A percentile compares a stretch with the other conserved stretches of the same genome.
Evolutionary conservation across 1,284 basidiomycete species (phyloP).

Genomic region (Ceratobasidium sp.): DNA sequence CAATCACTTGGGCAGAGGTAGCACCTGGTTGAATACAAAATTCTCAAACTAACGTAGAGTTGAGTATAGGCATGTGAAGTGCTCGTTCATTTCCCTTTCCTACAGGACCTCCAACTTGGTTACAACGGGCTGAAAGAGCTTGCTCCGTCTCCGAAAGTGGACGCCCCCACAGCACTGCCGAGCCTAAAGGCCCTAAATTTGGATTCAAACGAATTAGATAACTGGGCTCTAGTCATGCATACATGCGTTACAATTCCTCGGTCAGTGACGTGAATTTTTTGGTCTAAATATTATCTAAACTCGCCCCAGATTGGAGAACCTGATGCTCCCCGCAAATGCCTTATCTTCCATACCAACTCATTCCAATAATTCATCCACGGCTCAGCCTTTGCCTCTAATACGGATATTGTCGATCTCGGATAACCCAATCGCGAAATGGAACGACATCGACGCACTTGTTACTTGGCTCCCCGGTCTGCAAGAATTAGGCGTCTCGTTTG

Average conservation of each 20-base stretch:
- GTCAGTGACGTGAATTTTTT: slow-evolving; percentile 61
- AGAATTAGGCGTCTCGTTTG: slow-evolving; percentile 70
- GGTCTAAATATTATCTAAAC: slow-evolving; percentile 30
- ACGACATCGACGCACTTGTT: slow-evolving; percentile 76
- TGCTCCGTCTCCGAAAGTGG: slow-evolving; percentile 48
- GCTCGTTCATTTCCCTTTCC: slow-evolving; percentile 70
- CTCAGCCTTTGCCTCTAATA: slow-evolving; percentile 56
- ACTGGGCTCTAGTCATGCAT: slow-evolving; percentile 70
- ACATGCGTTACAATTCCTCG: slow-evolving; percentile 65
- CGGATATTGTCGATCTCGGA: slow-evolving; percentile 74
- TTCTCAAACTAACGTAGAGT: background rate
- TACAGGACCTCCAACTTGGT: slow-evolving; percentile 80
- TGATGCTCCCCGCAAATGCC: slow-evolving; percentile 78
- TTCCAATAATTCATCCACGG: slow-evolving; percentile 50
- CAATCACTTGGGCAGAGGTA: slow-evolving; percentile 79
- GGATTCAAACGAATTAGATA: slow-evolving; percentile 74
- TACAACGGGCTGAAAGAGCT: slow-evolving; percentile 73
- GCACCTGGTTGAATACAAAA: background rate
- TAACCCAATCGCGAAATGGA: slow-evolving; percentile 76
- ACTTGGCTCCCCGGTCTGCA: slow-evolving; percentile 74
- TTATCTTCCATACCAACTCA: slow-evolving; percentile 67
- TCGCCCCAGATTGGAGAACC: slow-evolving; percentile 65
- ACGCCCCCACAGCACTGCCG: slow-evolving; percentile 44
- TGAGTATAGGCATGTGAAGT: slow-evolving; percentile 55
- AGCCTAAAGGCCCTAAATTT: slow-evolving; percentile 76